A percentile compares a stretch with the other conserved stretches of the same genome.
Conservation (phyloP, 2,329 filamentous ascomycete genomes). For the Myriosclerotinia curreyana region DNA sequence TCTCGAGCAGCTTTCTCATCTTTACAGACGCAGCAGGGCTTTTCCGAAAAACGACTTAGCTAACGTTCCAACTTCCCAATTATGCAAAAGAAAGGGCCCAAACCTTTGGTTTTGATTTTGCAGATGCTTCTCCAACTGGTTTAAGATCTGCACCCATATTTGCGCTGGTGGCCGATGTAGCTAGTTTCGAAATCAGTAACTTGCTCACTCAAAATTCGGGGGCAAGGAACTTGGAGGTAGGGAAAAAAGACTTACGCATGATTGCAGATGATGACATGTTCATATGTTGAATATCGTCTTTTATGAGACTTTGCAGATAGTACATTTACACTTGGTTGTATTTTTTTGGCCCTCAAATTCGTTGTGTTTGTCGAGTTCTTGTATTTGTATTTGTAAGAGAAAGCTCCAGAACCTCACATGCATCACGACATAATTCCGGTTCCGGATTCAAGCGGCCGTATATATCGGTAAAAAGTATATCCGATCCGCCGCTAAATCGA, state of each 20-base stretch:
- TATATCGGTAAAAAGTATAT: conserved; percentile 7
- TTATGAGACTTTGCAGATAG: conserved; percentile 29
- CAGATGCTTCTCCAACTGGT: conserved; percentile 29
- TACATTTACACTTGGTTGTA: conserved; percentile 23
- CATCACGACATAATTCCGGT: conserved; percentile 8
- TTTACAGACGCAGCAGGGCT: conserved; percentile 98
- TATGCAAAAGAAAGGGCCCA: neutral
- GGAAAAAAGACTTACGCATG: conserved; percentile 34
- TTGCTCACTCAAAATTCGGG: conserved; percentile 4
- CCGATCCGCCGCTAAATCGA: neutral
- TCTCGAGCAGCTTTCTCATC: conserved; percentile 89
- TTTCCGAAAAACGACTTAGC: conserved; percentile 21
- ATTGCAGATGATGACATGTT: conserved; percentile 35
- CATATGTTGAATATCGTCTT: conserved; percentile 24
- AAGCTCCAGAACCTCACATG: conserved; percentile 14
- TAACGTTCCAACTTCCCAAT: neutral
- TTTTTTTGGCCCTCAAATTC: conserved; percentile 15
- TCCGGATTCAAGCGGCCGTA: neutral
- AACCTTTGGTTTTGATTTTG: conserved; percentile 36
- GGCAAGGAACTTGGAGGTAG: neutral
- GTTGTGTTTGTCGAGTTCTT: conserved; percentile 2
- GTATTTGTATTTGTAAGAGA: conserved; percentile 28
- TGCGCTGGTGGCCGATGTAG: conserved; percentile 29
- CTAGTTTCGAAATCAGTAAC: conserved; percentile 29
- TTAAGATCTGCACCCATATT: conserved; percentile 35